Percentiles rank a stretch among this genome's conserved stretches.
These are phyloP conservation scores for Aspergillus novoparasiticus DNA, from an alignment of 2,329 filamentous ascomycete species.

Conservation along the genomic window DNA sequence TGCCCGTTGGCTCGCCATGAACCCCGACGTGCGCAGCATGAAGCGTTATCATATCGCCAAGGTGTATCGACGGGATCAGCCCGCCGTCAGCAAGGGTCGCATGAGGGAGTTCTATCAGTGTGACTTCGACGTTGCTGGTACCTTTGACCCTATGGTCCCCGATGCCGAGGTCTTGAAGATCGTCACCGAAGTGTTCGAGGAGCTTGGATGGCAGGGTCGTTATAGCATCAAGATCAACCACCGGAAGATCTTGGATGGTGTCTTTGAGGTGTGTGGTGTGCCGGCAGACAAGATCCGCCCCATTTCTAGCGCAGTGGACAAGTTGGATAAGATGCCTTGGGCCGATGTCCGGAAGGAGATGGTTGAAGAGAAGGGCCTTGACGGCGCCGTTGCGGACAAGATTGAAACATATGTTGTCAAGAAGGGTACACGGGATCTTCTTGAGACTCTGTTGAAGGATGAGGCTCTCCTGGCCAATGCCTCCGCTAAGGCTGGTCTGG, in stretches of 20 bases:
- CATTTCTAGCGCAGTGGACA: slow-evolving; percentile 92
- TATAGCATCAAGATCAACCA: slow-evolving; percentile 95
- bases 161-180: slow-evolving; percentile 89
- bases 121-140: slow-evolving; percentile 91
- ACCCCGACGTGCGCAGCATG: slow-evolving; percentile 76
- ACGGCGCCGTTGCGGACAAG: slow-evolving; percentile 74
- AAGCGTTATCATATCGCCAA: slow-evolving; percentile 96
- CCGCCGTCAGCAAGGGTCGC: slow-evolving; percentile 84
- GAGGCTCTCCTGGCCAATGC: slow-evolving; percentile 69
- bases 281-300: slow-evolving; percentile 82
- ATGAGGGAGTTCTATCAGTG: slow-evolving; percentile 98
- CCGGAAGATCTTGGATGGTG: slow-evolving; percentile 87
- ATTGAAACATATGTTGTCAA: slow-evolving; percentile 83
- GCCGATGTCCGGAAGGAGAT: slow-evolving; percentile 88
- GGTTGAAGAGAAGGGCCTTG: slow-evolving; percentile 86
- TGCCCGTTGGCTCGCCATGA: slow-evolving; percentile 91
- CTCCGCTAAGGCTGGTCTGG: slow-evolving; percentile 75
- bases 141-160: slow-evolving; percentile 86
- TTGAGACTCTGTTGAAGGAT: slow-evolving; percentile 70
- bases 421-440: slow-evolving; percentile 74
- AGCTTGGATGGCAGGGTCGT: slow-evolving; percentile 70
- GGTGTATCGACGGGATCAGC: slow-evolving; percentile 80
- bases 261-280: slow-evolving; percentile 90
- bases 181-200: slow-evolving; percentile 80
- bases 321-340: slow-evolving; percentile 92